A percentile compares a stretch with the other conserved stretches of the same genome.
phyloP scores from a whole-genome alignment of 202 grass and related monocot species.

The Elaeis oleifera region DNA sequence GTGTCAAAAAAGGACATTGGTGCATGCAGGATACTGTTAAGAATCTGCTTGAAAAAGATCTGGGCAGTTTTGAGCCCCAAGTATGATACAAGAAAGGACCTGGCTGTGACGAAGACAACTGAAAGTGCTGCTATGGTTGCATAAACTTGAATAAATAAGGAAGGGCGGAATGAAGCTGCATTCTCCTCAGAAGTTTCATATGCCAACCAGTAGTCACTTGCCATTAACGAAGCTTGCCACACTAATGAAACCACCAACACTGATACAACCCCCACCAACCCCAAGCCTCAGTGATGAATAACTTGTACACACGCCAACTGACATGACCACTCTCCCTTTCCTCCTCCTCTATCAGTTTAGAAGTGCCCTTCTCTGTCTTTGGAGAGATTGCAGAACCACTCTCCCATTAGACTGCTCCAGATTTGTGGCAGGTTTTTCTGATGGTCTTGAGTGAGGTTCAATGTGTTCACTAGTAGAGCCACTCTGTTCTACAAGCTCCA shows the following conservation, averaged over 20 bases:
- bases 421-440: slow-evolving; percentile 16
- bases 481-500: slow-evolving; percentile 82
- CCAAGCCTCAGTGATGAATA: slow-evolving; percentile 81
- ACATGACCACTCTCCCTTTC: slow-evolving; percentile 82
- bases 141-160: slow-evolving; percentile 75
- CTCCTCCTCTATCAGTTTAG: slow-evolving; percentile 86
- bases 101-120: slow-evolving; percentile 39
- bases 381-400: slow-evolving; percentile 21
- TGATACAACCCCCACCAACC: slow-evolving; percentile 58
- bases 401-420: neutral
- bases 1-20: slow-evolving; percentile 99
- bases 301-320: slow-evolving; percentile 60
- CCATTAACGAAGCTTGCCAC: slow-evolving; percentile 58
- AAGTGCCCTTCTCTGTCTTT: slow-evolving; percentile 53
- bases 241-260: slow-evolving; percentile 33
- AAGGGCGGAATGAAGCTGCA: slow-evolving; percentile 30
- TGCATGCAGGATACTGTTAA: slow-evolving; percentile 85
- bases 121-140: slow-evolving; percentile 34
- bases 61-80: slow-evolving; percentile 76
- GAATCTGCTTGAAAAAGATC: slow-evolving; percentile 74
- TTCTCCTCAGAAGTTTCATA: slow-evolving; percentile 56
- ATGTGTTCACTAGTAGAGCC: slow-evolving; percentile 9
- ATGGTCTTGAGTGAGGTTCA: slow-evolving; percentile 14
- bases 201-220: slow-evolving; percentile 91
- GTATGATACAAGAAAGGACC: slow-evolving; percentile 56